Conservation (phyloP, 2,329 filamentous ascomycete species). For the Alternaria postmessia region DNA sequence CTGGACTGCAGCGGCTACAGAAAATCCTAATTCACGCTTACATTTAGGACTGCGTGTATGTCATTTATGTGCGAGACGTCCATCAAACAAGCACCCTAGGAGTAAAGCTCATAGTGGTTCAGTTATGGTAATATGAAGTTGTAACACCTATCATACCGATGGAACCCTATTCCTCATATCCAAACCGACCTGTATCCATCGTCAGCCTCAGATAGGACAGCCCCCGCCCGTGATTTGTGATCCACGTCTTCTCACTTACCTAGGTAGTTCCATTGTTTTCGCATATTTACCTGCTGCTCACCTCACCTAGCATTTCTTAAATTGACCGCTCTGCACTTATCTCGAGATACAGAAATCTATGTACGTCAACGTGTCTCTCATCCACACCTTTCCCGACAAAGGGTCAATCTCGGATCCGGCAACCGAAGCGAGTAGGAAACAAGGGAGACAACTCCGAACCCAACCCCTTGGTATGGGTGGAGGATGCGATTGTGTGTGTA, state of each 20-base stretch:
- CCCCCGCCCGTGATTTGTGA: background rate
- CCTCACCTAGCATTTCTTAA: background rate
- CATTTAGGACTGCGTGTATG: background rate
- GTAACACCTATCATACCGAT: background rate
- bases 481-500: background rate
- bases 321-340: background rate
- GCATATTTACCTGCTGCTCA: background rate
- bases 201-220: background rate
- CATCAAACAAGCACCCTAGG: background rate
- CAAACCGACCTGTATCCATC: background rate
- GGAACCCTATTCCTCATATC: background rate
- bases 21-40: background rate
- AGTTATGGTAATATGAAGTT: background rate
- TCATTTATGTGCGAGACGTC: background rate
- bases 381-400: background rate
- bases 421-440: constrained; percentile 8
- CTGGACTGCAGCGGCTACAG: background rate
- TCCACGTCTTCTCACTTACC: background rate
- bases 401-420: background rate
- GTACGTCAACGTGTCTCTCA: background rate
- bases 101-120: background rate
- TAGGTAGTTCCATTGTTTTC: background rate
- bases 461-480: background rate
- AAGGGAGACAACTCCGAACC: constrained; percentile 8
- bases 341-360: background rate